Base-by-base conservation (phyloP, 805 yeast species). In the Yamadazyma tumulicola region DNA sequence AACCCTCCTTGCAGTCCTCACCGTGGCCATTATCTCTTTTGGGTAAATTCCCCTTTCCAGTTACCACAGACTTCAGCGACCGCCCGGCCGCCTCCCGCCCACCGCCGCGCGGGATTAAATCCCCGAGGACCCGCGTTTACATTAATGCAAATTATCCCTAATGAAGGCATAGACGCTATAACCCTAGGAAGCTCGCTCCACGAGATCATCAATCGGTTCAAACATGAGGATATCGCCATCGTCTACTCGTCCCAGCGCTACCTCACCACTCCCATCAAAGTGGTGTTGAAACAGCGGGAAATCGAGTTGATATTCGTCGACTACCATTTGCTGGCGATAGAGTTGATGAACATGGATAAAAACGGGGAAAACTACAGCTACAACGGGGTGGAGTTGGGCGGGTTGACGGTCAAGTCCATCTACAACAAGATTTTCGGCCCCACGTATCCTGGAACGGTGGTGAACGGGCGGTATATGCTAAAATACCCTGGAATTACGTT, bases 351-450 rank as follows among this genome's bases (percentile, higher is more conserved):
- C 35, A 19, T 34, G 12, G 16, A 30, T 10, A 12, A 19, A 6
- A 5, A 18, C 10, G 17, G 8, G 5, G 29, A 8, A 21, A 19
- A 26, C 9, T 43, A 37, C 22, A 16, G 19, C 15, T 67, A 64
- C 41, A 64, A 65, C 39, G 61, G 60, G 10, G 45, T 51, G 24
- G 46, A 45, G 29, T 42, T 66, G 32, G 43, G 38, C 31, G 31
- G 58, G 6, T 5, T 39, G 5, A 15, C 26, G 1, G 59, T 75
- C 42, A 69, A 67, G 29, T 54, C 60, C 12, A 61, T 77, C 3
- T 78, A 78, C 51, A 75, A 77, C 46, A 72, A 68, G 47, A 59
- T 69, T 2, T 74, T 78, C 48, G 85, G 85, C 0, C 83, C 83
- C 2, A 77, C 84, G 0, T 75, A 72, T 39, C 79, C 81, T 1